phyloP scores from a whole-genome alignment of 257 asterid species.

The Scutellaria barbata region DNA sequence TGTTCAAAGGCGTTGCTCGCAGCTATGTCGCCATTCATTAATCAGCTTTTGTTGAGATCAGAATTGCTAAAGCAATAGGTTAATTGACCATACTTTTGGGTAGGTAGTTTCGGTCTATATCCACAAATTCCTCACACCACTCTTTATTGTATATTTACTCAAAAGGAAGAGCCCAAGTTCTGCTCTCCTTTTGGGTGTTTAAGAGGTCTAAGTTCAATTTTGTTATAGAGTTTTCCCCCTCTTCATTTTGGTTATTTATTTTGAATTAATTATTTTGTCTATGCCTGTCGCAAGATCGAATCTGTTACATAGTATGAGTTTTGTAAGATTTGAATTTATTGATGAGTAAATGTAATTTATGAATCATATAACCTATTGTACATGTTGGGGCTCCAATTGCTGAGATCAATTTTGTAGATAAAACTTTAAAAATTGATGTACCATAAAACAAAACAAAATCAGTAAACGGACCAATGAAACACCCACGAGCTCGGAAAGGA shows the following conservation, averaged over 20 bases:
- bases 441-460: no score
- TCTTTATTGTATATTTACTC: slow-evolving; percentile 40
- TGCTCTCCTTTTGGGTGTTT: slow-evolving; percentile 52
- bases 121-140: background rate
- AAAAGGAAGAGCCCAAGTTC: slow-evolving; percentile 53
- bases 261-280: background rate
- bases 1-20: slow-evolving; percentile 95
- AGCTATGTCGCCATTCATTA: slow-evolving; percentile 81
- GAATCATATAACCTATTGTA: background rate
- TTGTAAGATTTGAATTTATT: background rate
- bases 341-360: background rate
- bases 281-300: background rate
- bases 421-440: no score
- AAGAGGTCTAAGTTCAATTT: slow-evolving; percentile 37
- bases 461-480: no score
- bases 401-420: no score
- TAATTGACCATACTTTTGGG: slow-evolving; percentile 35
- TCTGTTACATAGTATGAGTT: background rate
- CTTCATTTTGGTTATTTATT: background rate
- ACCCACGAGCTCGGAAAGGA: no score
- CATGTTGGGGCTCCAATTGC: no score
- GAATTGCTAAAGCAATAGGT: slow-evolving; percentile 52
- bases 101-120: slow-evolving; percentile 37
- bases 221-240: background rate
- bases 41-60: slow-evolving; percentile 55